These are phyloP conservation scores for Citrus reticulata DNA, from an alignment of 345 rosid species.

Conservation along the genomic window DNA sequence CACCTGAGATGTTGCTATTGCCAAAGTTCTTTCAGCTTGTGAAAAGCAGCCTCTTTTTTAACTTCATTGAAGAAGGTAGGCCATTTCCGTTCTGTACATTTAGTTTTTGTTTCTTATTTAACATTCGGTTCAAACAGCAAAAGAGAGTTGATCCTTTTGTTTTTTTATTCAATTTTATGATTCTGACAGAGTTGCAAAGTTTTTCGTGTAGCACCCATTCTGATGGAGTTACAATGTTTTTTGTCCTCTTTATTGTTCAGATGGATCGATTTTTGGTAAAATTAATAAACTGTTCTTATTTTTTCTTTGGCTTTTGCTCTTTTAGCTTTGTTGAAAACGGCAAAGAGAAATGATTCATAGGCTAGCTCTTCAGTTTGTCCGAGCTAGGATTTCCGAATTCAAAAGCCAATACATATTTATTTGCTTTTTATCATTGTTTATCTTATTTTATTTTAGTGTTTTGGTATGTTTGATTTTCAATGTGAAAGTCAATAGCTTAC, in stretches of 20 bases:
- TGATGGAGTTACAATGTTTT: background rate
- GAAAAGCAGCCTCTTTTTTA: background rate
- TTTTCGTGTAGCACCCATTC: too few relatives aligned
- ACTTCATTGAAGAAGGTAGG: slow-evolving; percentile 6
- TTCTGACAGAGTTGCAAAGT: background rate
- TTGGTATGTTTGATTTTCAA: too few relatives aligned
- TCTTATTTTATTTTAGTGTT: too few relatives aligned
- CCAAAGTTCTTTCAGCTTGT: background rate
- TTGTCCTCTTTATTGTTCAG: background rate
- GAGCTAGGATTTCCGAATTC: too few relatives aligned
- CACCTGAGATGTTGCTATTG: background rate
- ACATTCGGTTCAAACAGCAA: background rate
- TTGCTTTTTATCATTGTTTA: too few relatives aligned
- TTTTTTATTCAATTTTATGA: too few relatives aligned
- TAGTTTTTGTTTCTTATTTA: background rate
- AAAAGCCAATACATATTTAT: too few relatives aligned
- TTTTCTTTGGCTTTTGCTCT: too few relatives aligned
- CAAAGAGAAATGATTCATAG: background rate
- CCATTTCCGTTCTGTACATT: background rate
- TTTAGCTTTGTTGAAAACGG: background rate
- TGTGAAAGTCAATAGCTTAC: too few relatives aligned
- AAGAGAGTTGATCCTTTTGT: background rate
- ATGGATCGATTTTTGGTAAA: background rate
- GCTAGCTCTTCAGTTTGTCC: too few relatives aligned
- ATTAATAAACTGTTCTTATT: too few relatives aligned